These are phyloP conservation scores for Tetrahymena elliotti DNA, from an alignment of 73 alveolate species.

Conservation along the genomic window DNA sequence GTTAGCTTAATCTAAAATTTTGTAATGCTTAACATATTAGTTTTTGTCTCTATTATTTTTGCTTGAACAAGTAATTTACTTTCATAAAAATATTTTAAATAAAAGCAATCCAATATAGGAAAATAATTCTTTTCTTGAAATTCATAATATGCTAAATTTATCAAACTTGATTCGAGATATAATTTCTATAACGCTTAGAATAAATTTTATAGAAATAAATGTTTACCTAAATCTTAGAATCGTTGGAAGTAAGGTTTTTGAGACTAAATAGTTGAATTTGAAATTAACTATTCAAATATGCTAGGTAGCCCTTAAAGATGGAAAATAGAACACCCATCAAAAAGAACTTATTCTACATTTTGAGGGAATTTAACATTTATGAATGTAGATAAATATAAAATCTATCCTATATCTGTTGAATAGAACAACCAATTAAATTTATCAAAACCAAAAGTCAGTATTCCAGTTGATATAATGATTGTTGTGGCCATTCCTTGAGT, in stretches of 20 bases:
- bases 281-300: not conserved
- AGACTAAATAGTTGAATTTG: not conserved
- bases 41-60: no score
- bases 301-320: not conserved
- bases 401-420: not conserved
- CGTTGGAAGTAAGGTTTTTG: not conserved
- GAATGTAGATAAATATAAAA: not conserved
- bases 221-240: not conserved
- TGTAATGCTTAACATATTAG: no score
- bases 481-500: not conserved
- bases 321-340: not conserved
- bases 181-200: no score
- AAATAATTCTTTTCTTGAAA: no score
- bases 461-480: not conserved
- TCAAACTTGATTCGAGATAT: no score
- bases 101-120: no score
- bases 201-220: not conserved
- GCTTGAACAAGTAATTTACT: no score
- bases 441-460: not conserved
- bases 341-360: not conserved
- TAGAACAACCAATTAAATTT: not conserved
- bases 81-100: no score
- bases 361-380: not conserved
- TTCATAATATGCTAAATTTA: no score
- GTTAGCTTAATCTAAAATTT: no score